phyloP scores from a whole-genome alignment of 2,329 filamentous ascomycete species.

The Escovopsis sp. region DNA sequence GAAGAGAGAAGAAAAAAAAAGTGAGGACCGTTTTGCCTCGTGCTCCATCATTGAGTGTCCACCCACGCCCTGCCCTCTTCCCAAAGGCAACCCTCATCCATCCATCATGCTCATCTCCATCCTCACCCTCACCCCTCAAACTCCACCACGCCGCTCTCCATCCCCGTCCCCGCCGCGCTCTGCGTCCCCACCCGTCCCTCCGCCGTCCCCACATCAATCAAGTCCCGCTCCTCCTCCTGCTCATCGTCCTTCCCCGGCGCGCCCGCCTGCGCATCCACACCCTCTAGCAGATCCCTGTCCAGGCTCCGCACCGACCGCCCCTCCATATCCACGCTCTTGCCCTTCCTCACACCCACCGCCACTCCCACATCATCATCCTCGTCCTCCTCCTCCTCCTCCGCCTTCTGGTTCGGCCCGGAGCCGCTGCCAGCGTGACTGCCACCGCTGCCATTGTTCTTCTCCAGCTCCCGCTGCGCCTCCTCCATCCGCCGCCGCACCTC shows the following conservation, averaged over 20 bases:
- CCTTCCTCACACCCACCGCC: constrained; percentile 25
- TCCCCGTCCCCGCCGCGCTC: constrained; percentile 13
- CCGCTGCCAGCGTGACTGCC: no score
- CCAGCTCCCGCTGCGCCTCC: constrained; percentile 82
- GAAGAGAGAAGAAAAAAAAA: no score
- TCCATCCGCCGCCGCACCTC: constrained; percentile 90
- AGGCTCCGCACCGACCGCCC: constrained; percentile 48
- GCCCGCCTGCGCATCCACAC: constrained; percentile 55
- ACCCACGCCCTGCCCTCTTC: no score
- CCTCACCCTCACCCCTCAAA: constrained; percentile 25
- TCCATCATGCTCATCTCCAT: background rate
- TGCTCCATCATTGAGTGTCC: no score
- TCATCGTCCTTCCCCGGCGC: constrained; percentile 20
- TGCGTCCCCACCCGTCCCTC: constrained; percentile 13
- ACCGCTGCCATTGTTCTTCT: no score
- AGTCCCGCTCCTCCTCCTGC: constrained; percentile 16
- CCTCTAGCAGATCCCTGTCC: constrained; percentile 57
- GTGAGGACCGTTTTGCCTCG: no score
- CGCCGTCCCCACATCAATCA: constrained; percentile 18
- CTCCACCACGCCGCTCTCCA: constrained; percentile 23
- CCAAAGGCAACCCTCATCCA: no score
- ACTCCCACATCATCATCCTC: constrained; percentile 41
- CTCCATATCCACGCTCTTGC: constrained; percentile 38
- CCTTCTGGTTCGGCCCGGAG: constrained; percentile 42
- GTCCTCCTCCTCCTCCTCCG: constrained; percentile 54